Conservation (phyloP, 2,329 filamentous ascomycete species). For the Colletotrichum lindemuthianum region DNA sequence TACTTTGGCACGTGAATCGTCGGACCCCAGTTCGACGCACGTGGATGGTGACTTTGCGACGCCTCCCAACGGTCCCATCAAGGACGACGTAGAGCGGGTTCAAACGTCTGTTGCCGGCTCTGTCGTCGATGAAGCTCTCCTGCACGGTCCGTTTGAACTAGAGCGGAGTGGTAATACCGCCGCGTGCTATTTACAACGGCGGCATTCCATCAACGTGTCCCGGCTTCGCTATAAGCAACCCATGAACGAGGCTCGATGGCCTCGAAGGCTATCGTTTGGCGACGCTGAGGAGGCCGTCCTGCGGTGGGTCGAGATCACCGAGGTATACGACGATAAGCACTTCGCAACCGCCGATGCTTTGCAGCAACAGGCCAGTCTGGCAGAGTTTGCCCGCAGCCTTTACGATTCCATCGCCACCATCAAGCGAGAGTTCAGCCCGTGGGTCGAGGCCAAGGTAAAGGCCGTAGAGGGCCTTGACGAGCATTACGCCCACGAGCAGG, state of each 20-base stretch:
- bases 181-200: conserved; percentile 66
- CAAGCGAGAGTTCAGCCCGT: conserved; percentile 64
- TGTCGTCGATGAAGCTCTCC: conserved; percentile 66
- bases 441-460: conserved; percentile 68
- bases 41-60: conserved; percentile 22
- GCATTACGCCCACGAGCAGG: conserved; percentile 69
- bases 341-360: conserved; percentile 37
- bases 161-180: conserved; percentile 56
- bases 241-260: conserved; percentile 70
- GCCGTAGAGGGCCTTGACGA: conserved; percentile 69
- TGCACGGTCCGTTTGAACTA: conserved; percentile 63
- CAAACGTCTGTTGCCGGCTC: conserved; percentile 66
- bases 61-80: conserved; percentile 15
- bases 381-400: conserved; percentile 66
- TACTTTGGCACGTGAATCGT: conserved; percentile 8
- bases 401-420: conserved; percentile 64
- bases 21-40: conserved; percentile 18
- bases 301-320: conserved; percentile 68
- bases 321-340: conserved; percentile 47
- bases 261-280: conserved; percentile 79
- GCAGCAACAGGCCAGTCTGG: conserved; percentile 42
- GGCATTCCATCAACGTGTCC: conserved; percentile 64
- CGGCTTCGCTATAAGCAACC: conserved; percentile 43
- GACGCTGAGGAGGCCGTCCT: conserved; percentile 80
- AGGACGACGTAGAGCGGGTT: conserved; percentile 25